Base-by-base conservation (phyloP, 768 basidiomycete species). In the Hypholoma sublateritium region DNA sequence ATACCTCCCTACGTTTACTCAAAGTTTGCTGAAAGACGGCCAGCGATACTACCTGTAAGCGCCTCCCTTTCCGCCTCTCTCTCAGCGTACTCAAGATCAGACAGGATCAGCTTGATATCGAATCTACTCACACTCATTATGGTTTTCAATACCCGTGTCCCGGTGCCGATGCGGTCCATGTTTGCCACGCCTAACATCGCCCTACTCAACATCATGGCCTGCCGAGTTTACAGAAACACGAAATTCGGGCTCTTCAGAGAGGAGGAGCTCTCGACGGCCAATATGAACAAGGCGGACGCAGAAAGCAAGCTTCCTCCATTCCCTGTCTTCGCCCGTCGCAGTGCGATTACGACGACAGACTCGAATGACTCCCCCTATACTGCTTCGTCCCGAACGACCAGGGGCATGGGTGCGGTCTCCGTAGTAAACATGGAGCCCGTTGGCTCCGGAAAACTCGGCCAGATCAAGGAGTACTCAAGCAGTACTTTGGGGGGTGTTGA, bases 31-130 rank as follows among this genome's bases (percentile, higher is more conserved):
- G 41, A 50, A 19, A 37, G 56, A 57, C 17, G 56, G 48, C 14
- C 51, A 57, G 42, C 25, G 43, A 50, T 57, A 57, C 21, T 58
- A 57, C 41, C 41, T 56, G 59, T 56, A 56, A 48, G 53, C 28
- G 9, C 28, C 16, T 16, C 77, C 80, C 37, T 45, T 28, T 53
- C 8, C 17, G 5, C 3, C 8, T 4, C 16, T 22, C 17, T 45
- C 6, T 13, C 24, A 45, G 44, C 1, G 17, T 45, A 19, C 13
- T 28, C 32, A 35, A 14, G 11, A 1, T 3, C 2, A 36, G 9
- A n/a, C 19, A 51, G 42, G 22, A 57, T 50, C 14, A 45, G 35
- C 24, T 37, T 50, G 28, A 44, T 51, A 42, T 51, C 50, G 5
- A 51, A 51, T 14, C 39, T 51, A 17, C 13, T 51, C 14, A 51